These are phyloP conservation scores for Barnettozyma salicaria DNA, from an alignment of 805 yeast genomes.

Conservation along the genomic window DNA sequence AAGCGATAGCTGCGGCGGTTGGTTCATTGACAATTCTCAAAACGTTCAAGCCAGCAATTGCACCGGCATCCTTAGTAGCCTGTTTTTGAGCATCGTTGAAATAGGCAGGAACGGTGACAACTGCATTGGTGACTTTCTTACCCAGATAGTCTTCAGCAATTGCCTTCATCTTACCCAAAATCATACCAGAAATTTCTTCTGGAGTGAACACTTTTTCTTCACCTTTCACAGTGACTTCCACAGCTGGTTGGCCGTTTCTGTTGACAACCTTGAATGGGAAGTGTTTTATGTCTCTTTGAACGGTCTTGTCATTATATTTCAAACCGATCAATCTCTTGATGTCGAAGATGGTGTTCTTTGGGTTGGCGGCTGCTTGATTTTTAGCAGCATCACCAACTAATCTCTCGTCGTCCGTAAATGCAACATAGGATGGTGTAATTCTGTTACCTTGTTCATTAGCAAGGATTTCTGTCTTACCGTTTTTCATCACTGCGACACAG, in stretches of 20 bases:
- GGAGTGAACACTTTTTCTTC: constrained; percentile 78
- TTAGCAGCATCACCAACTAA: constrained; percentile 95
- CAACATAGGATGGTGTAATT: constrained; percentile 93
- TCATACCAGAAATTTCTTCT: constrained; percentile 91
- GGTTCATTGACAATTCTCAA: constrained; percentile 90
- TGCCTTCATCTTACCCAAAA: constrained; percentile 84
- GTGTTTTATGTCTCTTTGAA: constrained; percentile 77
- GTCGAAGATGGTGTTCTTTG: constrained; percentile 80
- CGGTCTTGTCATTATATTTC: constrained; percentile 69
- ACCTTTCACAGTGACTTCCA: constrained; percentile 67
- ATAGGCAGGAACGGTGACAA: constrained; percentile 89
- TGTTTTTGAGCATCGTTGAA: constrained; percentile 93
- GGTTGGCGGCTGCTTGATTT: constrained; percentile 90
- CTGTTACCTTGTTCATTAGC: constrained; percentile 98
- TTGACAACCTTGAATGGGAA: constrained; percentile 69
- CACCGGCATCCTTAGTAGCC: constrained; percentile 91
- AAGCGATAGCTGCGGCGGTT: constrained; percentile 97
- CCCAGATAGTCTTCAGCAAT: constrained; percentile 92
- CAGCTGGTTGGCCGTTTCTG: constrained; percentile 76
- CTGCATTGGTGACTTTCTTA: constrained; percentile 78
- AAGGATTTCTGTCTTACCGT: constrained; percentile 84
- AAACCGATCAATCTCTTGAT: constrained; percentile 89
- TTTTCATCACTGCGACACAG: constrained; percentile 85
- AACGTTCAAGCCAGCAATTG: constrained; percentile 84
- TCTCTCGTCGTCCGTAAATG: constrained; percentile 87